Evolutionary conservation across 768 basidiomycete species (phyloP), one percentile per base, ranked within the genome.

Genomic region (Kwoniella mangroviensis): DNA sequence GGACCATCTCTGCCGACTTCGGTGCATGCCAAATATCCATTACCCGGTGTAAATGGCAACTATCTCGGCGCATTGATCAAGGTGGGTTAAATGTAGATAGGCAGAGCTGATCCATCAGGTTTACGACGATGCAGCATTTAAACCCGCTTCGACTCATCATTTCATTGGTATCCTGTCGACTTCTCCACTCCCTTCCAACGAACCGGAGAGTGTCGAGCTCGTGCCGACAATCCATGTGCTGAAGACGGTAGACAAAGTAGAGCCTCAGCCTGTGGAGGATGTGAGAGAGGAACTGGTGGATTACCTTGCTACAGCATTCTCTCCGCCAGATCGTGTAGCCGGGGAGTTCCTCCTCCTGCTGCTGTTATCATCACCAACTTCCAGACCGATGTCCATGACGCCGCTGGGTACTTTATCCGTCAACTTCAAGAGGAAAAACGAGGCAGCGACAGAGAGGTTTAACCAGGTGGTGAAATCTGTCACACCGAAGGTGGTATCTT

Each of bases 21-120:
- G 17, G 75, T 76, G 1, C 73, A 79, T 54, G 54, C 69, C 2
- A 80, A 82, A 67, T 81, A 55, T 55, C 81, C 80, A 4, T 53
- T 79, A n/a, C 74, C 74, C 3, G 73, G 59, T 0, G 21, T 40
- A 0, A 49, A 65, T 11, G 71, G 67, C 1, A 68, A 72, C 21
- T 82, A 82, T 58, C 41, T 72, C 10, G 82, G 82, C 1, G 79
- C 79, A n/a, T 55, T 83, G n/a, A 63, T 83, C 68, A 83, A 83
- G 74, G 80, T 77, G 53, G 65, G 58, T 58, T 26, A 4, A 12
- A 53, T 13, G 4, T 4, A 12, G 13, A 43, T 56, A 42, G 12
- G 5, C 21, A 24, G 28, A 12, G 42, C 65, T 66, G 34, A 56
- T 21, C 11, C 4, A 40, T 12, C 17, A 81, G 79, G 75, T 83